Percentiles rank a stretch among this genome's conserved stretches.
Evolutionary conservation across 2,329 filamentous ascomycete genomes (phyloP).

Genomic region (Aspergillus calidoustus): DNA sequence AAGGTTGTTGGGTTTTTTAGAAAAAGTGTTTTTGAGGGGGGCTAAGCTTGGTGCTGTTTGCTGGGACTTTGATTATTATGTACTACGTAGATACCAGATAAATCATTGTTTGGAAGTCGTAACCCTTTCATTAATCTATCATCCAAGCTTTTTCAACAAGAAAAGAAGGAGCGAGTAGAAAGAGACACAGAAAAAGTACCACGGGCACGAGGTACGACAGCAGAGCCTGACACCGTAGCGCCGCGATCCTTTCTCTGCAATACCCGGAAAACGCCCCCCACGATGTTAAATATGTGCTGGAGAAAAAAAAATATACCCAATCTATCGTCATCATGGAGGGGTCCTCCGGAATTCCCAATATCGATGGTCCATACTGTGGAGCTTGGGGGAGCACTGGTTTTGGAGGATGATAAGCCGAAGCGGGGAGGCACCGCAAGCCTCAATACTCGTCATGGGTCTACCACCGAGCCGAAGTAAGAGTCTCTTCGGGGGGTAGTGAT

Average conservation of each 20-base stretch:
- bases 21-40: constrained; percentile 58
- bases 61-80: too few species aligned
- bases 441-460: constrained; percentile 17
- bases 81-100: not conserved
- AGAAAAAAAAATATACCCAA: constrained; percentile 9
- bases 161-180: constrained; percentile 30
- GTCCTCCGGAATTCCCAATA: constrained; percentile 19
- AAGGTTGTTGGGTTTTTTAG: constrained; percentile 84
- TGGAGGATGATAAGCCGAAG: constrained; percentile 19
- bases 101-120: constrained; percentile 25
- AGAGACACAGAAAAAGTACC: constrained; percentile 35
- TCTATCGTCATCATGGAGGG: constrained; percentile 21
- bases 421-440: constrained; percentile 21
- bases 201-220: constrained; percentile 30
- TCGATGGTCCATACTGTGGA: constrained; percentile 37
- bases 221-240: constrained; percentile 33
- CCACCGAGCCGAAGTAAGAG: constrained; percentile 8
- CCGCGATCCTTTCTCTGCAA: constrained; percentile 37
- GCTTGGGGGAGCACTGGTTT: constrained; percentile 24
- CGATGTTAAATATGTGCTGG: constrained; percentile 23
- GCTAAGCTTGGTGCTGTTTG: constrained; percentile 21
- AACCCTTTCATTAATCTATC: constrained; percentile 41
- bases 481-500: constrained; percentile 12
- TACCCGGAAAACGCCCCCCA: constrained; percentile 25
- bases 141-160: constrained; percentile 28